A percentile compares a stretch with the other conserved stretches of the same genome.
These are phyloP conservation scores for Stachybotrys elegans DNA, from an alignment of 2,329 filamentous ascomycete genomes.

Conservation along the genomic window DNA sequence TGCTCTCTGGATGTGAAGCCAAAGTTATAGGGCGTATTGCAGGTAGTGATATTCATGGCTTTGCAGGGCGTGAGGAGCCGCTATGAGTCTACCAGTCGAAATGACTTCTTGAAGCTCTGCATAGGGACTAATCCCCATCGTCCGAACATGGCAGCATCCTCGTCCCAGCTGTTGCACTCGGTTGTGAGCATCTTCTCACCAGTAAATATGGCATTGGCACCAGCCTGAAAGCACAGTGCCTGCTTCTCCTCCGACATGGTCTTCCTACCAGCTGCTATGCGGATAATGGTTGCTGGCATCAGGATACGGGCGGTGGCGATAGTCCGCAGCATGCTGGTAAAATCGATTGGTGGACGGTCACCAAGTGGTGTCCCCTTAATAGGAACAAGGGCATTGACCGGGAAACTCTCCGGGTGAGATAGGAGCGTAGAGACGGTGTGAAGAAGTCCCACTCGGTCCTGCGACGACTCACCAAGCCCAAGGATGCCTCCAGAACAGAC, in stretches of 20 bases:
- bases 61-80: no score
- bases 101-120: constrained; percentile 45
- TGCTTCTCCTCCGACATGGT: constrained; percentile 86
- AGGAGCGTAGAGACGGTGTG: constrained; percentile 79
- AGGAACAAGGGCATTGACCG: constrained; percentile 84
- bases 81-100: no score
- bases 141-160: constrained; percentile 79
- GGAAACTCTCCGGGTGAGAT: constrained; percentile 82
- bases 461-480: constrained; percentile 72
- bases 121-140: constrained; percentile 80
- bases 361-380: constrained; percentile 87
- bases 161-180: constrained; percentile 85
- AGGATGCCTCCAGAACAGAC: constrained; percentile 89
- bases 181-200: constrained; percentile 96
- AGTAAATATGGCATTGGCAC: constrained; percentile 91
- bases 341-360: constrained; percentile 65
- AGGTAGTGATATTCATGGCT: no score
- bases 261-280: constrained; percentile 78
- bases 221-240: constrained; percentile 82
- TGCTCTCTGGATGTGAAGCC: no score
- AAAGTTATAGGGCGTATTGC: no score
- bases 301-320: constrained; percentile 79
- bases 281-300: constrained; percentile 81
- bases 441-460: constrained; percentile 77
- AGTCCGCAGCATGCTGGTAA: constrained; percentile 74